These are phyloP conservation scores for Paramarasmius palmivorus DNA, from an alignment of 1,284 basidiomycete species.

Conservation along the genomic window DNA sequence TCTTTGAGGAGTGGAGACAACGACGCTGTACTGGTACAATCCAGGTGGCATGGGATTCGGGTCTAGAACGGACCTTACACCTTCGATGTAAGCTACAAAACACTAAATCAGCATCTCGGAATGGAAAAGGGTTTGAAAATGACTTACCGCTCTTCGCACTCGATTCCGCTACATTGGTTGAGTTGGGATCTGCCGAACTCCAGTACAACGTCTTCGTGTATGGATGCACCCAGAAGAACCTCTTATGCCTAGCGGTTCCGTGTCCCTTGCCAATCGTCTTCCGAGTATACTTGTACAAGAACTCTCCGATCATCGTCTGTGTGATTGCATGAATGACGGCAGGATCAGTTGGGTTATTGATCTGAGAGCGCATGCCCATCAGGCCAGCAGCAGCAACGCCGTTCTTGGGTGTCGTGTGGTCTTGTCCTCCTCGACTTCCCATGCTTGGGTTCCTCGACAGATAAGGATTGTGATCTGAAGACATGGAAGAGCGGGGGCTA, in stretches of 20 bases:
- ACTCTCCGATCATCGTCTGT: constrained; percentile 99
- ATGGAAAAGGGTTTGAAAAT: constrained; percentile 6
- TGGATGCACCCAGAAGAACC: constrained; percentile 99
- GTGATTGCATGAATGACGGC: constrained; percentile 93
- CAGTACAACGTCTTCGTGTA: constrained; percentile 98
- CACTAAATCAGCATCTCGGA: constrained; percentile 16
- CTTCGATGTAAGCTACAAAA: constrained; percentile 90
- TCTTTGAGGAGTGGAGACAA: constrained; percentile 89
- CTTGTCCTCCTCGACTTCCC: too few relatives aligned
- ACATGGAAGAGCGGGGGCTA: constrained; percentile 76
- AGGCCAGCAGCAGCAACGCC: constrained; percentile 13
- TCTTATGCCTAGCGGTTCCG: constrained; percentile 87
- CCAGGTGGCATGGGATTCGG: constrained; percentile 93
- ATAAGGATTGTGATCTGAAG: constrained; percentile 65
- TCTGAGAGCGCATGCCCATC: constrained; percentile 2
- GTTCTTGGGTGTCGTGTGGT: constrained; percentile 5
- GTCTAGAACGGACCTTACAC: constrained; percentile 88
- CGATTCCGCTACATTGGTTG: constrained; percentile 83
- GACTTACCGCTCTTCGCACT: constrained; percentile 94
- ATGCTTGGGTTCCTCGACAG: constrained; percentile 18
- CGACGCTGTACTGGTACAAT: constrained; percentile 88
- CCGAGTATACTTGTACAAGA: constrained; percentile 96
- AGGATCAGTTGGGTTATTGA: constrained; percentile 72
- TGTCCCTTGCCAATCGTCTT: constrained; percentile 89
- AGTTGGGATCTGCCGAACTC: constrained; percentile 93